A percentile compares a stretch with the other conserved stretches of the same genome.
These are phyloP conservation scores for Neurospora sp. DNA, from an alignment of 495 filamentous ascomycete genomes.

Conservation along the genomic window DNA sequence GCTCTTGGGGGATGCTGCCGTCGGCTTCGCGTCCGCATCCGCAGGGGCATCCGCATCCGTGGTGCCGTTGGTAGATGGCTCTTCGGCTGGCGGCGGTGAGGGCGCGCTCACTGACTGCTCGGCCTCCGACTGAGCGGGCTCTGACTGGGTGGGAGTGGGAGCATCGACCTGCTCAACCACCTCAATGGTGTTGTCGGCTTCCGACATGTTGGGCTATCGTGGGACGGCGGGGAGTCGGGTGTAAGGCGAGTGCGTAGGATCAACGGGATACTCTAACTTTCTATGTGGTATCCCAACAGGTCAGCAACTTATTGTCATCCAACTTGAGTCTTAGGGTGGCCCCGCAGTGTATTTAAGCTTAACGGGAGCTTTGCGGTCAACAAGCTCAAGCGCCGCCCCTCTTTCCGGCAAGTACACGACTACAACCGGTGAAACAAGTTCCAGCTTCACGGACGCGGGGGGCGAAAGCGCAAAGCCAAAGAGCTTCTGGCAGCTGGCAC, in stretches of 20 bases:
- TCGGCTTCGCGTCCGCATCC: neutral
- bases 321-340: neutral
- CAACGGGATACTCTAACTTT: neutral
- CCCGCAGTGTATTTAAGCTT: neutral
- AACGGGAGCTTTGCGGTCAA: neutral
- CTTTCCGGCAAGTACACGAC: neutral
- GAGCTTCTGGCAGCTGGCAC: neutral
- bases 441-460: neutral
- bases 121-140: constrained; percentile 17
- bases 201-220: constrained; percentile 30
- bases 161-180: constrained; percentile 30
- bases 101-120: neutral
- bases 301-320: neutral
- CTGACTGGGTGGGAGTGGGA: constrained; percentile 5
- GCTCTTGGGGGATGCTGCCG: constrained; percentile 1
- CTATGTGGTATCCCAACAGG: neutral
- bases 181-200: constrained; percentile 29
- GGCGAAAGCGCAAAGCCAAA: neutral
- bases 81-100: neutral
- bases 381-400: neutral
- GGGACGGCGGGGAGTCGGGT: neutral
- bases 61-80: constrained; percentile 7
- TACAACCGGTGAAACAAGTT: neutral
- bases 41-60: neutral
- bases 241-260: neutral